phyloP scores from a whole-genome alignment of 352 stramenopile species.

The Blastocystis sp. region DNA sequence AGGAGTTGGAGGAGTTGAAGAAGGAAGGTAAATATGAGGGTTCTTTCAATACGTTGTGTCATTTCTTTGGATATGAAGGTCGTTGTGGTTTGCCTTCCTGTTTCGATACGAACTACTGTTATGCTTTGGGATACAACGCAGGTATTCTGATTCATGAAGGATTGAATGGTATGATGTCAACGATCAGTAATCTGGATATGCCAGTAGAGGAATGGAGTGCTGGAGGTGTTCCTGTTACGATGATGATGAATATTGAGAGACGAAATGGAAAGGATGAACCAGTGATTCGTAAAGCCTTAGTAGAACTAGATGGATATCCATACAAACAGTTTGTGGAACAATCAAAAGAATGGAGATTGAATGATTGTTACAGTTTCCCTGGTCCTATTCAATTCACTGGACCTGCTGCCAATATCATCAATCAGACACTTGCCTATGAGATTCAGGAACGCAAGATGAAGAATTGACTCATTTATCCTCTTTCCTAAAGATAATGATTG shows the following conservation, averaged over 20 bases:
- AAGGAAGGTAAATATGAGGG: conserved; percentile 66
- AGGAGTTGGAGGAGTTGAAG: conserved; percentile 67
- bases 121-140: conserved; percentile 67
- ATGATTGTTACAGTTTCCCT: conserved; percentile 67
- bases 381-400: conserved; percentile 69
- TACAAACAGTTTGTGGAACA: conserved; percentile 66
- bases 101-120: conserved; percentile 69
- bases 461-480: background rate
- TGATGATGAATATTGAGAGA: conserved; percentile 69
- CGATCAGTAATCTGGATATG: conserved; percentile 50
- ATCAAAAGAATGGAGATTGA: conserved; percentile 67
- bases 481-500: background rate
- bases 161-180: conserved; percentile 63
- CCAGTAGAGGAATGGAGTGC: conserved; percentile 66
- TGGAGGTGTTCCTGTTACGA: conserved; percentile 68
- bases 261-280: conserved; percentile 68
- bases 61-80: conserved; percentile 69
- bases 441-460: background rate
- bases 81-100: conserved; percentile 65
- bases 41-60: conserved; percentile 67
- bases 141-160: conserved; percentile 66
- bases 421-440: conserved; percentile 38
- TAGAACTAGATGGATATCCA: conserved; percentile 67
- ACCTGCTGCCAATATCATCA: conserved; percentile 62
- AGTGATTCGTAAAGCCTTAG: conserved; percentile 68